These are phyloP conservation scores for Daldinia loculata DNA, from an alignment of 495 filamentous ascomycete genomes.

Conservation along the genomic window DNA sequence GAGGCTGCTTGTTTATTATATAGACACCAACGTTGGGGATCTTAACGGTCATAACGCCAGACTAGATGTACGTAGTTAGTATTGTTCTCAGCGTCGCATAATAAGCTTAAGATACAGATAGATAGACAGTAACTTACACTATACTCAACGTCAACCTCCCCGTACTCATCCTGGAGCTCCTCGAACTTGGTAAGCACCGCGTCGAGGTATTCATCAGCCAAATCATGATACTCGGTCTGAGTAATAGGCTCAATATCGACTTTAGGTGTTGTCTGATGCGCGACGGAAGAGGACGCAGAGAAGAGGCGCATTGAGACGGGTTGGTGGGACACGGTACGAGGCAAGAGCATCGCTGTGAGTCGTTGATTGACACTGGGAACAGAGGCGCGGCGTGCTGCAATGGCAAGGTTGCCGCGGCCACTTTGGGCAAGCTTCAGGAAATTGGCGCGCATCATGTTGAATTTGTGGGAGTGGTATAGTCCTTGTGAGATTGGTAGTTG, in stretches of 20 bases:
- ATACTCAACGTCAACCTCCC: constrained; percentile 73
- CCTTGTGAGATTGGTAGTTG: not conserved
- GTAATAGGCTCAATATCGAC: constrained; percentile 48
- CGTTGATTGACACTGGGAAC: constrained; percentile 2
- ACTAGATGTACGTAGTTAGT: constrained; percentile 55
- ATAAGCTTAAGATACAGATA: not conserved
- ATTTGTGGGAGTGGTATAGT: not conserved
- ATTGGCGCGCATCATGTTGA: constrained; percentile 44
- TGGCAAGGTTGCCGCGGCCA: constrained; percentile 25
- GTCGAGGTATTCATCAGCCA: constrained; percentile 63
- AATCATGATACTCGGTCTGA: constrained; percentile 54
- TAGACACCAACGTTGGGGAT: constrained; percentile 75
- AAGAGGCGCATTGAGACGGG: constrained; percentile 13
- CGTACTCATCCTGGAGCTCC: constrained; percentile 66
- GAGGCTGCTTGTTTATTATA: constrained; percentile 96
- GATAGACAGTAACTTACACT: constrained; percentile 54
- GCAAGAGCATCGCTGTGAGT: not conserved
- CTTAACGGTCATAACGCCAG: constrained; percentile 81
- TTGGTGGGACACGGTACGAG: constrained; percentile 15
- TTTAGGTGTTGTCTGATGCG: constrained; percentile 27
- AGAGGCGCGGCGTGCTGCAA: constrained; percentile 17
- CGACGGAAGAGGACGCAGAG: constrained; percentile 38
- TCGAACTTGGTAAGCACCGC: constrained; percentile 71
- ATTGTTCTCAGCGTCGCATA: constrained; percentile 10
- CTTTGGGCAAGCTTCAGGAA: constrained; percentile 41